Percentiles rank a stretch among this genome's conserved stretches.
phyloP scores from a whole-genome alignment of 768 basidiomycete species.

The Sistotremastrum niveocremeum region DNA sequence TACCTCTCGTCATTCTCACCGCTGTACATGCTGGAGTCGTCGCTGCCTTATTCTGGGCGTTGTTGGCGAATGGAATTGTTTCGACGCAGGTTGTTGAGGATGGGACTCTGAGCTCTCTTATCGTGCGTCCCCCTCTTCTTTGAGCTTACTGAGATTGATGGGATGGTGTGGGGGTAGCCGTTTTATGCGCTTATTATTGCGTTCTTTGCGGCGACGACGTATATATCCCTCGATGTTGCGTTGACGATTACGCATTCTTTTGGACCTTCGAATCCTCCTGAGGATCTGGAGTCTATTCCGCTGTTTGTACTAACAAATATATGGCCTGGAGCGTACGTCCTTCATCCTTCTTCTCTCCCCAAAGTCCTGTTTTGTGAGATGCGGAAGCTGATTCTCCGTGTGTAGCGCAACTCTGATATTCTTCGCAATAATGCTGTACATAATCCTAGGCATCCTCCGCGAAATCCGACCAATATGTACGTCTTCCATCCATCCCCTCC shows the following conservation, averaged over 20 bases:
- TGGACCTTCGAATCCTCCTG: conserved; percentile 44
- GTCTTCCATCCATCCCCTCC: conserved; percentile 7
- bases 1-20: conserved; percentile 50
- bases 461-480: conserved; percentile 64
- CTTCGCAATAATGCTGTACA: conserved; percentile 63
- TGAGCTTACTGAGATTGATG: not conserved
- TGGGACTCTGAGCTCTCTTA: conserved; percentile 57
- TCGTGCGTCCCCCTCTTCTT: conserved; percentile 30
- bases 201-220: conserved; percentile 61
- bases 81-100: conserved; percentile 90
- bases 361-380: not conserved
- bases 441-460: conserved; percentile 61
- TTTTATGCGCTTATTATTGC: conserved; percentile 39
- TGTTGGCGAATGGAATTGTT: conserved; percentile 64
- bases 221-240: conserved; percentile 75
- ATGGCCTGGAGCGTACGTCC: conserved; percentile 57
- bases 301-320: conserved; percentile 72
- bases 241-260: conserved; percentile 51
- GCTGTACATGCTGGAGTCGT: conserved; percentile 73
- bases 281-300: conserved; percentile 47
- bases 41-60: conserved; percentile 64
- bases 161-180: conserved; percentile 30
- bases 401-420: conserved; percentile 53
- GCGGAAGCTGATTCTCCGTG: not conserved
- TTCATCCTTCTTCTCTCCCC: not conserved